phyloP scores from a whole-genome alignment of 495 filamentous ascomycete genomes.

The Trichoderma orchidacearum region DNA sequence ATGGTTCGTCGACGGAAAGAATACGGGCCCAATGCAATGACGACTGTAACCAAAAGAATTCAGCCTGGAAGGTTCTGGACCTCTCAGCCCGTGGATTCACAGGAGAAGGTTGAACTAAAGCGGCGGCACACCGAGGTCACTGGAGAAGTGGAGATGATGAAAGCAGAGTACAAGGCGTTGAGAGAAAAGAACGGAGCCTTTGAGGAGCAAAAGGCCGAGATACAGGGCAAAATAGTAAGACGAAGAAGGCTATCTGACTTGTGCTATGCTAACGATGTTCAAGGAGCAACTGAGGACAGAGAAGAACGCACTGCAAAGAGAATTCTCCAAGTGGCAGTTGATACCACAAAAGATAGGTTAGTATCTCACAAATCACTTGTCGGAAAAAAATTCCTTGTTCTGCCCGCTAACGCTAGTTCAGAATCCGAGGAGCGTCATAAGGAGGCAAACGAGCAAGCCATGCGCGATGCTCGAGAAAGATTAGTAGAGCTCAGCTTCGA shows the following conservation, averaged over 20 bases:
- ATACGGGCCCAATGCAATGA: conserved; percentile 55
- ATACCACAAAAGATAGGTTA: conserved; percentile 59
- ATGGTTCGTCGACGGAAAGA: conserved; percentile 51
- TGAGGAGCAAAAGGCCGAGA: not conserved
- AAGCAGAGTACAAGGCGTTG: conserved; percentile 18
- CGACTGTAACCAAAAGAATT: conserved; percentile 45
- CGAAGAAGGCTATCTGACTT: not conserved
- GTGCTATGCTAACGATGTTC: conserved; percentile 10
- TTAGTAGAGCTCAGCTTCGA: conserved; percentile 30
- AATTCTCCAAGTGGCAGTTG: conserved; percentile 43
- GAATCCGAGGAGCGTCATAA: conserved; percentile 40
- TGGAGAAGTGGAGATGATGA: conserved; percentile 21
- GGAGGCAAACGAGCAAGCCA: conserved; percentile 19
- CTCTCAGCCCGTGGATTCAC: conserved; percentile 55
- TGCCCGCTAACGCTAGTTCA: conserved; percentile 10
- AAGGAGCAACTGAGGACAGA: conserved; percentile 18
- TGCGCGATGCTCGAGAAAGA: conserved; percentile 21
- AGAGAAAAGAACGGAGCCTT: conserved; percentile 5
- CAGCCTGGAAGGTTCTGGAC: conserved; percentile 53
- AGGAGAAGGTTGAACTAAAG: conserved; percentile 39
- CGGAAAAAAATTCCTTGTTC: not conserved
- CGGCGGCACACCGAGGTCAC: conserved; percentile 17
- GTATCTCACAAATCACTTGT: not conserved
- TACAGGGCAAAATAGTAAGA: conserved; percentile 18
- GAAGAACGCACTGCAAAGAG: conserved; percentile 44